Evolutionary conservation across 2,329 filamentous ascomycete species (phyloP), one percentile per base, ranked within the genome.

Genomic region (Paramyrothecium roridum): DNA sequence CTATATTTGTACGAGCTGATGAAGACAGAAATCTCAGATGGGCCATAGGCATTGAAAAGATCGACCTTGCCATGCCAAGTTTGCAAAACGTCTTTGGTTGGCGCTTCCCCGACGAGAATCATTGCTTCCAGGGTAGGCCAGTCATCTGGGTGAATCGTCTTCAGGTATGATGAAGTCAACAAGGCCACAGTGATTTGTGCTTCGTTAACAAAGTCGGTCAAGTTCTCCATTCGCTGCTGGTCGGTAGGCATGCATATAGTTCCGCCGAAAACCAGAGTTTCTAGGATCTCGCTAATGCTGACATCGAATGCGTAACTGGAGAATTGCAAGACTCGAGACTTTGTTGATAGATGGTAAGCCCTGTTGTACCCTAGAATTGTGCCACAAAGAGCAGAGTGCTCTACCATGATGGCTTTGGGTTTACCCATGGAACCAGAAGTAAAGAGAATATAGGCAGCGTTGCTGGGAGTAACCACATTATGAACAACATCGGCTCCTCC

Each of bases 401-500:
- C 59, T 21, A 64, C 55, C 3, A 64, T 53, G 2, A 65, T 52
- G 3, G 62, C 63, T 33, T 67, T 67, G 1, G 65, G 63, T 7
- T 48, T 56, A 6, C 64, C 65, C 1, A 64, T 67, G 7, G 56
- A 59, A 11, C 64, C 65, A 2, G 63, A 65, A 0, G 64, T 67
- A 23, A 67, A 66, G 0, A 67, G 43, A 2, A 66, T 52, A 40
- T 65, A 67, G 1, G 57, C 59, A 7, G 56, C 54, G 11, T 63
- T 48, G 16, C 47, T 37, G n/a, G 59, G 50, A 20, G 43, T 30
- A 2, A 43, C 37, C 4, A 23, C 17, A 16, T 26, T 33, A 17
- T 16, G 48, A 4, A 7, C 16, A 13, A 19, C 4, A 16, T 43
- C 37, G 37, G 16, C 13, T 17, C 3, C 37, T 13, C 37, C 13